These are phyloP conservation scores for Botryosphaeria dothidea DNA, from an alignment of 2,329 filamentous ascomycete species.

Conservation along the genomic window DNA sequence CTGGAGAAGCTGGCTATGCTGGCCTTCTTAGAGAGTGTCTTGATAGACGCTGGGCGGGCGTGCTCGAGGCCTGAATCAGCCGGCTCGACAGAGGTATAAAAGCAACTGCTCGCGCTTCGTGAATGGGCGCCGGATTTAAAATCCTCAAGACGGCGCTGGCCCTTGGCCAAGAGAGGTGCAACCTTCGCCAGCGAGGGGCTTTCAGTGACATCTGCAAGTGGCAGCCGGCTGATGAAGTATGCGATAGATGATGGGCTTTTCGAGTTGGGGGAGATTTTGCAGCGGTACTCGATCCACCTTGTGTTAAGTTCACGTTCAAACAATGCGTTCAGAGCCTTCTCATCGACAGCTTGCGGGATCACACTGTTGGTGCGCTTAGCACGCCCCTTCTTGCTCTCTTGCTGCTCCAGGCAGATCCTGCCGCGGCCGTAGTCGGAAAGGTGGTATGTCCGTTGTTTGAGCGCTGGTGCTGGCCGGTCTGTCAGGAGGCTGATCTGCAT, in stretches of 20 bases:
- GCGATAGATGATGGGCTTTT: slow-evolving; percentile 30
- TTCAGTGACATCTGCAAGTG: slow-evolving; percentile 54
- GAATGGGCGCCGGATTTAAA: slow-evolving; percentile 61
- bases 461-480: slow-evolving; percentile 16
- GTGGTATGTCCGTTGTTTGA: slow-evolving; percentile 33
- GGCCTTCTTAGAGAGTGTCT: neutral
- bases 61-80: neutral
- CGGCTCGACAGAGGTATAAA: neutral
- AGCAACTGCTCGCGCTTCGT: neutral
- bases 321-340: slow-evolving; percentile 49
- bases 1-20: slow-evolving; percentile 4
- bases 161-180: slow-evolving; percentile 62
- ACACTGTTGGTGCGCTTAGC: slow-evolving; percentile 20
- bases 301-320: slow-evolving; percentile 52
- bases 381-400: slow-evolving; percentile 31
- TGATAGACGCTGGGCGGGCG: slow-evolving; percentile 2
- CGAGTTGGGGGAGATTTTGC: slow-evolving; percentile 46
- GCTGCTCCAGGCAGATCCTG: slow-evolving; percentile 45
- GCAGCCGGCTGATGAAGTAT: slow-evolving; percentile 63
- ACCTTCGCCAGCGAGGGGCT: slow-evolving; percentile 56
- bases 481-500: slow-evolving; percentile 23
- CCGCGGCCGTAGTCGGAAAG: slow-evolving; percentile 46
- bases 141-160: slow-evolving; percentile 68
- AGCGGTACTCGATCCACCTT: slow-evolving; percentile 46
- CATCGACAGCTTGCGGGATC: slow-evolving; percentile 39